Conservation (phyloP, 148 eudicot genomes). For the Rhododendron mucronatum region DNA sequence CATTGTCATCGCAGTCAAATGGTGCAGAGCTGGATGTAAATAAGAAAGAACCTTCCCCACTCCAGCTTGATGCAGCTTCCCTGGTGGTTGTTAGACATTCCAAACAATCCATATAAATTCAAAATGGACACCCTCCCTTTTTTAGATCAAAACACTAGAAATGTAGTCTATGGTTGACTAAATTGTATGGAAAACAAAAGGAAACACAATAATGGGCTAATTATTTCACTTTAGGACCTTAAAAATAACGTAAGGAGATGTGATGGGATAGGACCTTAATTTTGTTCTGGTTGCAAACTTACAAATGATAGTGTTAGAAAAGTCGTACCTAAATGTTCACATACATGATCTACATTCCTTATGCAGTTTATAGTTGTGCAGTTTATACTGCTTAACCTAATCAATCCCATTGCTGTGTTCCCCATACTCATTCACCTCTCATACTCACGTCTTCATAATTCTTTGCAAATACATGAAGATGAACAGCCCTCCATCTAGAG, state of each 20-base stretch:
- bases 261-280: neutral
- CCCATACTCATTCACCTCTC: neutral
- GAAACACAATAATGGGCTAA: neutral
- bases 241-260: neutral
- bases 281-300: neutral
- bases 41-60: constrained; percentile 75
- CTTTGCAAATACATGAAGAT: neutral
- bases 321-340: neutral
- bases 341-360: neutral
- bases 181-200: neutral
- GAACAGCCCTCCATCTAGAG: neutral
- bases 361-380: neutral
- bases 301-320: neutral
- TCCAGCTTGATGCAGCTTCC: constrained; percentile 74
- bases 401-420: neutral
- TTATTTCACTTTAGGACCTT: neutral
- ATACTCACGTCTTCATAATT: neutral
- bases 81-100: constrained; percentile 26
- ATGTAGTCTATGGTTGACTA: neutral
- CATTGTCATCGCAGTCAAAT: constrained; percentile 80
- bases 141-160: neutral
- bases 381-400: neutral
- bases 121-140: neutral
- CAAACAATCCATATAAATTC: neutral
- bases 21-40: constrained; percentile 94